Conservation (phyloP, 2,329 filamentous ascomycete species). For the Graphiopsis chlorocephala region DNA sequence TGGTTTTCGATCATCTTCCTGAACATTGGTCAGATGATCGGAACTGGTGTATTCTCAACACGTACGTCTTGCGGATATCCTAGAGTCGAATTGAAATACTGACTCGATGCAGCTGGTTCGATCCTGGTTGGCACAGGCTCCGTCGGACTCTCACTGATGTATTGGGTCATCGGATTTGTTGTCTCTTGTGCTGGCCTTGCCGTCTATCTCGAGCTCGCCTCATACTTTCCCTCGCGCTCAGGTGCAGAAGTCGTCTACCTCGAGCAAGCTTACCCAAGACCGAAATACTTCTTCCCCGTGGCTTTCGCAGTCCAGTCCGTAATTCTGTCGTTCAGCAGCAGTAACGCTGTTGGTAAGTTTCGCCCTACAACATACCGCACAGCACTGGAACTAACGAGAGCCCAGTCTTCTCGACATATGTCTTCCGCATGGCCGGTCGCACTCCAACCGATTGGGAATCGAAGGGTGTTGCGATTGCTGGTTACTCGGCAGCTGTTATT, state of each 20-base stretch:
- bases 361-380: neutral
- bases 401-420: conserved; percentile 54
- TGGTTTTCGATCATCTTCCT: conserved; percentile 56
- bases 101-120: conserved; percentile 46
- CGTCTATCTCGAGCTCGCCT: conserved; percentile 62
- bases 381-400: neutral
- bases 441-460: conserved; percentile 59
- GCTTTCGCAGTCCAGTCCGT: conserved; percentile 64
- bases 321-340: conserved; percentile 63
- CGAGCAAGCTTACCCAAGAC: conserved; percentile 65
- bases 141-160: conserved; percentile 60
- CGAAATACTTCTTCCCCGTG: conserved; percentile 62
- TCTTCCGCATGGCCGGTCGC: conserved; percentile 56
- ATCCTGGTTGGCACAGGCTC: conserved; percentile 62
- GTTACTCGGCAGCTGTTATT: conserved; percentile 56
- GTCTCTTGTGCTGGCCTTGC: conserved; percentile 55
- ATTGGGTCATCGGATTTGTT: conserved; percentile 62
- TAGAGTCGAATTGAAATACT: neutral
- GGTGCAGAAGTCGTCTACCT: conserved; percentile 67
- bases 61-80: conserved; percentile 45
- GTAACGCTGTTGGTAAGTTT: conserved; percentile 56
- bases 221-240: conserved; percentile 65
- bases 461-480: conserved; percentile 65
- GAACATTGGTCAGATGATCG: conserved; percentile 63
- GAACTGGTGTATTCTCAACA: conserved; percentile 52